A percentile compares a stretch with the other conserved stretches of the same genome.
phyloP scores from a whole-genome alignment of 495 filamentous ascomycete species.

The Paragyromitra xinjiangensis region DNA sequence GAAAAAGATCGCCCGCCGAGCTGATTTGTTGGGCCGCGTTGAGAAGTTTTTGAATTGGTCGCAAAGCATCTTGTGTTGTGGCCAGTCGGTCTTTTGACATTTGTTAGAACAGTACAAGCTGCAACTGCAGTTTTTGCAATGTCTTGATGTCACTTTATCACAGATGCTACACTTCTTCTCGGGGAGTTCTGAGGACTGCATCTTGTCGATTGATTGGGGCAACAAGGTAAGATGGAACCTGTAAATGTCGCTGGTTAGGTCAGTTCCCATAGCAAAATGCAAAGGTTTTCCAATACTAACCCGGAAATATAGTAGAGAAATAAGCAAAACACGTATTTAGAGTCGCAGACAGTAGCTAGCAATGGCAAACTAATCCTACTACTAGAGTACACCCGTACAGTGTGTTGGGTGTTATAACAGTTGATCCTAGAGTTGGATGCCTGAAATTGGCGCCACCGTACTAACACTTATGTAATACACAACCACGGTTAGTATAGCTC shows the following conservation, averaged over 20 bases:
- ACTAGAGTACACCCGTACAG: background rate
- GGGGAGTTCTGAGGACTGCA: constrained; percentile 4
- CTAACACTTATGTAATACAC: no score
- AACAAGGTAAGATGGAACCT: background rate
- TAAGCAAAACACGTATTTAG: background rate
- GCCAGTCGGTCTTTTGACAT: constrained; percentile 57
- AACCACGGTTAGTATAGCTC: no score
- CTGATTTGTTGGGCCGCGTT: constrained; percentile 35
- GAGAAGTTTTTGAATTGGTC: constrained; percentile 40
- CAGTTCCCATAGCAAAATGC: background rate
- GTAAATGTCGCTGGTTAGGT: background rate
- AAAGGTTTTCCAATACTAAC: background rate
- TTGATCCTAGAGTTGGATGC: no score
- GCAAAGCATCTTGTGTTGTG: constrained; percentile 58
- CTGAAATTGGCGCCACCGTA: no score
- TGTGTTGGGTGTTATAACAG: no score
- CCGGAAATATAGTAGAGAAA: background rate
- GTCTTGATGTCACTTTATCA: background rate
- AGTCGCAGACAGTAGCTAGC: background rate
- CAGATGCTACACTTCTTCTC: constrained; percentile 39
- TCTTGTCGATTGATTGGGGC: background rate
- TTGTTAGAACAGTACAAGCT: constrained; percentile 57
- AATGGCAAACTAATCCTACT: background rate
- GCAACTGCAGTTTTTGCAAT: constrained; percentile 27
- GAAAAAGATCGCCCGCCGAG: constrained; percentile 57